Base-by-base conservation (phyloP, 2,329 filamentous ascomycete species). In the Acarospora socialis region DNA sequence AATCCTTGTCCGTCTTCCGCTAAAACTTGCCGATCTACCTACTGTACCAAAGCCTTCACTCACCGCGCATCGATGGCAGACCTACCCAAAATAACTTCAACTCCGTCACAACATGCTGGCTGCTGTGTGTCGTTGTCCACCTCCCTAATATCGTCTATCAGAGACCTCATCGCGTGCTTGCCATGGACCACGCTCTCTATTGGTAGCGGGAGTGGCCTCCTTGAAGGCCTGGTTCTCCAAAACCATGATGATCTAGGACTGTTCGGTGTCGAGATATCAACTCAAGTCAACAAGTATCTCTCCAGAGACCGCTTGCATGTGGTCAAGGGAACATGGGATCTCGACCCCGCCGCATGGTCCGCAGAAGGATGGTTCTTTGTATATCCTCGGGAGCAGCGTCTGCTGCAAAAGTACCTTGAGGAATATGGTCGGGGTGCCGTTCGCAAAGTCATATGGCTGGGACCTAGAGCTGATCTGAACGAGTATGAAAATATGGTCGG, bases 81-180 rank as follows among this genome's bases (percentile, higher is more conserved):
- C n/a, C n/a, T n/a, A n/a, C n/a, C 27, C 17, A 16, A 17, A 7
- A 13, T 29, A 19, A 14, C 27, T 6, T 29, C 27, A 3, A 14
- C 19, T 6, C n/a, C 35, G 6, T 6, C 8, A 3, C 30, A 33
- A 7, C 20, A 23, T 20, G 15, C 31, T 17, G 26, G 27, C 13
- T 37, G 35, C 26, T 37, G 35, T 20, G 26, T 12, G n/a, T 34
- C 35, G 13, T 19, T 37, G 12, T 37, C 35, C 7, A 14, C 12
- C 17, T 16, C 17, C 5, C 7, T 37, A 4, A 25, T 34, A 5
- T 5, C 26, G 21, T 23, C 12, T 17, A 19, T 37, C 18, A 28
- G 21, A 4, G 28, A 25, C 12, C 15, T 34, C 14, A 21, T 34
- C 16, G 26, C 35, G 15, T 12, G 18, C 14, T 5, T 26, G 12